phyloP scores from a whole-genome alignment of 2,329 filamentous ascomycete species.

The Ophiostoma angusticollis region DNA sequence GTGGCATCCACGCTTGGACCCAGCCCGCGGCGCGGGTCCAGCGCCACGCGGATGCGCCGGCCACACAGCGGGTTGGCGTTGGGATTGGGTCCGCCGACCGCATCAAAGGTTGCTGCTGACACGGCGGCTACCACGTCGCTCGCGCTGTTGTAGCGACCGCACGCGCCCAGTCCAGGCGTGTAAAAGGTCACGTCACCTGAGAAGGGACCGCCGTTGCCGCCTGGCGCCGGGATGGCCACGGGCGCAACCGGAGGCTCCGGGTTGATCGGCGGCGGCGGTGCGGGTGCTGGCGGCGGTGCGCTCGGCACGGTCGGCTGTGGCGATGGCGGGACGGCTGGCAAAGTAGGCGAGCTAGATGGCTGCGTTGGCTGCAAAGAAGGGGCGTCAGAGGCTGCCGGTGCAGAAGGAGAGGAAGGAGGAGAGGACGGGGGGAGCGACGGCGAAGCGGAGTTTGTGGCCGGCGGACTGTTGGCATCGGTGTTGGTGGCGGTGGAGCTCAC shows the following conservation, averaged over 20 bases:
- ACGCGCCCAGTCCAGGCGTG: constrained; percentile 1
- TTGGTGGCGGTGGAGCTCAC: no score
- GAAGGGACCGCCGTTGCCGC: neutral
- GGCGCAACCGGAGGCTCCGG: no score
- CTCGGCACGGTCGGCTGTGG: neutral
- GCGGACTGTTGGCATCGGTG: no score
- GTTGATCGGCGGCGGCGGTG: neutral
- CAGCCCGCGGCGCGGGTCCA: constrained; percentile 11
- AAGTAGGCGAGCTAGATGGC: neutral
- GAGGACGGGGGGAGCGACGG: no score
- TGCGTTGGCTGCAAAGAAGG: neutral
- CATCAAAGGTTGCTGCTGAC: constrained; percentile 7
- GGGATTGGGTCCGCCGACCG: constrained; percentile 7
- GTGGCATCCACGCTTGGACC: constrained; percentile 37
- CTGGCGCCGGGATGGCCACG: no score
- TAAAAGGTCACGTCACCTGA: constrained; percentile 6
- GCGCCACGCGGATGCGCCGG: constrained; percentile 45
- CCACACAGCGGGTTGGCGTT: constrained; percentile 30
- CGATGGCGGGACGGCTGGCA: neutral
- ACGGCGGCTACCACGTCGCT: constrained; percentile 7
- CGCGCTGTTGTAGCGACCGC: neutral
- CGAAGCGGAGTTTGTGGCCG: no score
- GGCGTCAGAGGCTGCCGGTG: no score
- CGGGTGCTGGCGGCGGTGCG: neutral
- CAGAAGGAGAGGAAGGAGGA: no score